Percentiles rank a stretch among this genome's conserved stretches.
These are phyloP conservation scores for Mrakia gelida DNA, from an alignment of 768 basidiomycete genomes.

Conservation along the genomic window DNA sequence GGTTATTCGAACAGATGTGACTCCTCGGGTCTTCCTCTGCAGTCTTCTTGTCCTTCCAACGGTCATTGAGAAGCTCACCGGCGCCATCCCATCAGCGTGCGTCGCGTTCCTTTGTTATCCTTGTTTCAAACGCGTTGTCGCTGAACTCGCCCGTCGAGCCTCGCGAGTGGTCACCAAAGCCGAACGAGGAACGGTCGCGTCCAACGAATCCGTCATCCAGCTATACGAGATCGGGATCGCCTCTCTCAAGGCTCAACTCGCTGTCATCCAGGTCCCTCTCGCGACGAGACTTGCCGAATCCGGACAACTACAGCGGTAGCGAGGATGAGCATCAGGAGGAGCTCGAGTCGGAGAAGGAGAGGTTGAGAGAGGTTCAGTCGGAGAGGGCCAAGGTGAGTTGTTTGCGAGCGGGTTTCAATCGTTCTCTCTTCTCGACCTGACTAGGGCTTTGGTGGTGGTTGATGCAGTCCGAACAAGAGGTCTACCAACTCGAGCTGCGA, in stretches of 20 bases:
- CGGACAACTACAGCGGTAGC: neutral
- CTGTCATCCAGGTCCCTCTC: constrained; percentile 2
- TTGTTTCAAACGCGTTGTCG: too few relatives aligned
- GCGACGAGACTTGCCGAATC: neutral
- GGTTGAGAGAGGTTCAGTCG: neutral
- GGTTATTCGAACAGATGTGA: too few relatives aligned
- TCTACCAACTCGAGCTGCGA: constrained; percentile 19
- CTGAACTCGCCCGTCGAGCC: constrained; percentile 40
- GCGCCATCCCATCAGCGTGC: too few relatives aligned
- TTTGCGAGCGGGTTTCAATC: neutral
- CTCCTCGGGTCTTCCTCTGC: too few relatives aligned
- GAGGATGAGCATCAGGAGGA: constrained; percentile 9
- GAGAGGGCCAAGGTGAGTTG: constrained; percentile 15
- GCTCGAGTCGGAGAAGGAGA: constrained; percentile 21
- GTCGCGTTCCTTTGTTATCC: too few relatives aligned
- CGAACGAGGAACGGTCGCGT: constrained; percentile 42
- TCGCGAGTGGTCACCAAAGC: constrained; percentile 46
- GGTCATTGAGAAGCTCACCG: too few relatives aligned
- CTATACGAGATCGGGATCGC: constrained; percentile 44
- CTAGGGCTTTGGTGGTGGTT: too few relatives aligned
- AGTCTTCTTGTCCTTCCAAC: too few relatives aligned
- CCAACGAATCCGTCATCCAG: constrained; percentile 42
- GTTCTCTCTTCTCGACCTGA: neutral
- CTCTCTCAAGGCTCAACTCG: constrained; percentile 38
- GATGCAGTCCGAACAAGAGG: constrained; percentile 23